Conservation (phyloP, 1,139 yeast genomes). For the Pichia cactophila region DNA sequence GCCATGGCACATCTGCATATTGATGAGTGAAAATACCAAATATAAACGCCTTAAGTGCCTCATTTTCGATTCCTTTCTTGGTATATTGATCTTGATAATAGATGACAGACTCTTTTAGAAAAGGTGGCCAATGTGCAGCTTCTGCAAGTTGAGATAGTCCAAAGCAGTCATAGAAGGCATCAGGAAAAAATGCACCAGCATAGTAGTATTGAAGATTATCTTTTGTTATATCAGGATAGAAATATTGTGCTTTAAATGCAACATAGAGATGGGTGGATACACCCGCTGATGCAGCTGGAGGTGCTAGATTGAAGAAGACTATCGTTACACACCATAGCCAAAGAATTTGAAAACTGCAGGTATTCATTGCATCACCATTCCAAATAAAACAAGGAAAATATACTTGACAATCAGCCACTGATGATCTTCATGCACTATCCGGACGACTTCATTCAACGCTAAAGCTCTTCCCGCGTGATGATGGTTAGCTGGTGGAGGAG, state of each 20-base stretch:
- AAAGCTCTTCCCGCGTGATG: too few relatives aligned
- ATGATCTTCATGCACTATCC: too few relatives aligned
- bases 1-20: slow-evolving; percentile 56
- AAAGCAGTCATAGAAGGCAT: slow-evolving; percentile 51
- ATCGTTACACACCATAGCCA: not conserved
- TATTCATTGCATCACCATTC: not conserved
- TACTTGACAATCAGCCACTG: too few relatives aligned
- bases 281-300: slow-evolving; percentile 16
- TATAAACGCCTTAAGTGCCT: slow-evolving; percentile 40
- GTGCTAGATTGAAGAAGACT: not conserved
- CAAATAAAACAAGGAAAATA: too few relatives aligned
- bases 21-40: slow-evolving; percentile 52
- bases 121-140: slow-evolving; percentile 60
- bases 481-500: too few relatives aligned
- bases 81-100: slow-evolving; percentile 32
- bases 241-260: slow-evolving; percentile 30
- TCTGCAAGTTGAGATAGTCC: slow-evolving; percentile 46
- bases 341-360: too few relatives aligned
- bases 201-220: slow-evolving; percentile 20
- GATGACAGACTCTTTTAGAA: slow-evolving; percentile 36
- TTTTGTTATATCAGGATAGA: slow-evolving; percentile 27
- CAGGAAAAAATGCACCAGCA: slow-evolving; percentile 58
- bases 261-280: slow-evolving; percentile 35
- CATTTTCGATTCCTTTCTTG: slow-evolving; percentile 15
- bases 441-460: too few relatives aligned